Evolutionary conservation across 2,329 filamentous ascomycete species (phyloP).

Genomic region (Aspergillus aculeatinus): DNA sequence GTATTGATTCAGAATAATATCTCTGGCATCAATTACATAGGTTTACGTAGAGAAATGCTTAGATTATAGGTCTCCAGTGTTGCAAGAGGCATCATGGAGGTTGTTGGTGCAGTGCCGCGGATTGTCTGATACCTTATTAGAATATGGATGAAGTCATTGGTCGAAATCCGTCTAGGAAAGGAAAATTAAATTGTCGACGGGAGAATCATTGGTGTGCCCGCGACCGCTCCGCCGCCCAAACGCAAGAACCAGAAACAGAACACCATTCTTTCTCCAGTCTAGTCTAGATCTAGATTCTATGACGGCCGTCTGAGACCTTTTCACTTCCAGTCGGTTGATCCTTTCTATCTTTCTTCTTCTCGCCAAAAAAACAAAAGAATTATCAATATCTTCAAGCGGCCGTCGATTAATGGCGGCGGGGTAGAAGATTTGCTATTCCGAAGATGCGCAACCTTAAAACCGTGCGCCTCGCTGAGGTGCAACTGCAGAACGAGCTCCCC

Average conservation of each 20-base stretch:
- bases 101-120: constrained; percentile 14
- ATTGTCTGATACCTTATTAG: constrained; percentile 26
- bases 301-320: background rate
- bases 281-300: constrained; percentile 4
- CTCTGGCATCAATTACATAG: background rate
- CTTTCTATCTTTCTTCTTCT: constrained; percentile 9
- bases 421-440: constrained; percentile 29
- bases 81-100: background rate
- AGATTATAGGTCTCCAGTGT: background rate
- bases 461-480: constrained; percentile 67
- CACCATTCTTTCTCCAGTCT: background rate
- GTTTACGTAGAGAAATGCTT: background rate
- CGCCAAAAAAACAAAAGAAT: background rate
- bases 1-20: constrained; percentile 19
- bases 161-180: constrained; percentile 27
- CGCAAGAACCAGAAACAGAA: constrained; percentile 3
- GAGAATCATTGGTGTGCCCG: too few relatives aligned
- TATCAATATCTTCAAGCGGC: constrained; percentile 9
- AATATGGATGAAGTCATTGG: constrained; percentile 48
- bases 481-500: constrained; percentile 57
- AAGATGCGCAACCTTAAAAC: constrained; percentile 87
- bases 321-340: background rate
- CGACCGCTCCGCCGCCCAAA: constrained; percentile 14
- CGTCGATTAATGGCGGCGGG: constrained; percentile 37
- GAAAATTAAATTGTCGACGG: constrained; percentile 37